Conservation (phyloP, 805 yeast genomes). For the Metschnikowia hibisci region DNA sequence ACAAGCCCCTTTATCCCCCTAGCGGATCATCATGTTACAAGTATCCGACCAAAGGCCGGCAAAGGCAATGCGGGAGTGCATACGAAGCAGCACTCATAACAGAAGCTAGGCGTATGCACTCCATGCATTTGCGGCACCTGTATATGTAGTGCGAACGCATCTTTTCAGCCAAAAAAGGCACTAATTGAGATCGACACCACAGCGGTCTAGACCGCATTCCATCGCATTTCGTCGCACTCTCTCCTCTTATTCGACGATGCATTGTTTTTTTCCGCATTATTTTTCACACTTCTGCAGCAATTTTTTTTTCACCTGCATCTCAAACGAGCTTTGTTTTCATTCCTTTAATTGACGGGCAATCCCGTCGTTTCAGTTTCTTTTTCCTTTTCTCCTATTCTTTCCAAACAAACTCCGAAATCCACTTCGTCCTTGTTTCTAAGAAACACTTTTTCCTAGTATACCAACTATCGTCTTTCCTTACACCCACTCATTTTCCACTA, state of each 20-base stretch:
- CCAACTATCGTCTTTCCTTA: constrained; percentile 30
- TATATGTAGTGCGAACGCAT: not conserved
- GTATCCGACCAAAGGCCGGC: no score
- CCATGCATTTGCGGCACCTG: not conserved
- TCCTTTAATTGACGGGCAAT: constrained; percentile 1
- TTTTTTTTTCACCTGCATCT: constrained; percentile 5
- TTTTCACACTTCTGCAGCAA: constrained; percentile 1
- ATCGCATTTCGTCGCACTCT: constrained; percentile 3
- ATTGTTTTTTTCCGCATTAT: constrained; percentile 1
- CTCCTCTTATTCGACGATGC: constrained; percentile 2
- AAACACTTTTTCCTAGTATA: not conserved
- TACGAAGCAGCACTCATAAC: not conserved
- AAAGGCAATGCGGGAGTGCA: not conserved
- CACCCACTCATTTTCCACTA: constrained; percentile 6
- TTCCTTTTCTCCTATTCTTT: constrained; percentile 5
- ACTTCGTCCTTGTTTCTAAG: constrained; percentile 2
- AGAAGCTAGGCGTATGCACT: not conserved
- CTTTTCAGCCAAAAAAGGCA: constrained; percentile 10
- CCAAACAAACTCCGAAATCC: not conserved
- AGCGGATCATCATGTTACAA: no score
- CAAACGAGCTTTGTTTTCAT: constrained; percentile 4
- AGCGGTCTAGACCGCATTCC: constrained; percentile 8
- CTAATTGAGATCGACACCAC: constrained; percentile 4
- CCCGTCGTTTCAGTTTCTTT: not conserved
- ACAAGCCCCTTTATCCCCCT: no score